Base-by-base conservation (phyloP, 352 stramenopile genomes). In the Phytophthora foliorum region DNA sequence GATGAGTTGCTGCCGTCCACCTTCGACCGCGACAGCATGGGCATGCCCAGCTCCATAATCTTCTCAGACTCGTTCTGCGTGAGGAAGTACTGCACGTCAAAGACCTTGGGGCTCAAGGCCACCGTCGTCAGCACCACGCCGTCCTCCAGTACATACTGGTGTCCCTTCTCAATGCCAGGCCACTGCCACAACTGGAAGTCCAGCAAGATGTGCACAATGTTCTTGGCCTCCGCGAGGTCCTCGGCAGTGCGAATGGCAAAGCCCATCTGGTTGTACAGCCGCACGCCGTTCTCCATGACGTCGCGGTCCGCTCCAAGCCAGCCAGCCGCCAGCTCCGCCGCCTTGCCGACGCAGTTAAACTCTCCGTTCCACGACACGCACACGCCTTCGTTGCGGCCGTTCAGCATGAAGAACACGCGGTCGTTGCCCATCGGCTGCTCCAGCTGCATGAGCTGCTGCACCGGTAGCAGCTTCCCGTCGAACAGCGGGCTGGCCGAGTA, bases 171-270 rank as follows among this genome's bases (percentile, higher is more conserved):
- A 66, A 94, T 93, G 36, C 85, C 85, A 0, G 87, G 85, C 87
- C 85, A 94, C 25, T 88, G 71, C 85, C 87, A 94, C 52, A 92
- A 60, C 72, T 94, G 87, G 78, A 91, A 93, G 53, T 94, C 87
- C 55, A 94, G 48, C 48, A 94, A 60, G 14, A 94, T 70, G 71
- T 93, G 85, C 24, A 89, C 85, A 24, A 91, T 82, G 56, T 88
- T 82, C 36, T 80, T 77, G n/a, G 81, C 68, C 10, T 72, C 63
- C 11, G 49, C 67, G 32, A 93, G 67, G 6, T 91, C 85, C 13
- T 77, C 32, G 0, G 77, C 69, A 21, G 56, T 84, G 31, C 74
- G 80, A 45, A 93, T 79, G 2, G 82, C 57, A 19, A 80, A 67
- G 7, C 85, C 87, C 77, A 90, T 78, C 58, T 91, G 85, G 55